Evolutionary conservation across 495 filamentous ascomycete genomes (phyloP), one percentile per base, ranked within the genome.

Genomic region (Aspergillus campestris): DNA sequence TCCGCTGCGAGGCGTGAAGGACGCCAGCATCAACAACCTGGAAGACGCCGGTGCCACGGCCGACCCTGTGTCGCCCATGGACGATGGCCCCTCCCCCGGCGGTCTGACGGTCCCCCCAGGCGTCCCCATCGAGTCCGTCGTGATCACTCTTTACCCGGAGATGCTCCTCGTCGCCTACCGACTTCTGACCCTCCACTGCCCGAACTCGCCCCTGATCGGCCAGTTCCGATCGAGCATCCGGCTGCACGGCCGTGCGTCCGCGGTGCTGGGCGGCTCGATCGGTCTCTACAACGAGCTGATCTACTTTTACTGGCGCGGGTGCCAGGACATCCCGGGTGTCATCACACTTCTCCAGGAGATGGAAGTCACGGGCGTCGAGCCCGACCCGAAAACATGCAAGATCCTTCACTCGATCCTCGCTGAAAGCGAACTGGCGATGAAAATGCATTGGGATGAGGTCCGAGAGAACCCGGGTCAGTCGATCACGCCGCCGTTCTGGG

Each of bases 241-340:
- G 55, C 69, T 74, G 12, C 74, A 89, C 2, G 87, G 87, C 6
- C 68, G 78, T 1, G 67, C 77, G 18, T 86, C 85, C 9, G 82
- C 83, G 42, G 74, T 89, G 10, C 73, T 94, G 0, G 89, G 86
- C 18, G 78, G 78, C 14, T 84, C 79, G 27, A 83, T 83, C 2
- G 64, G 69, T 0, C 77, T 94, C 32, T 94, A 87, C 62, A 87
- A 91, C 58, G 78, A 84, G 38, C 64, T 90, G 31, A 67, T 89
- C 14, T 53, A 66, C 18, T 73, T 84, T 31, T 65, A 78, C 46
- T 90, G 85, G 81, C 62, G 61, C 30, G 72, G 74, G 3, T 79
- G 79, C 49, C 69, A 73, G 5, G 79, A 92, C 53, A 63, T 86
- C 1, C 53, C 64, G 8, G 74, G 71, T 8, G 75, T 90, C 31